These are phyloP conservation scores for Ramichloridium luteum DNA, from an alignment of 2,329 filamentous ascomycete genomes.

Conservation along the genomic window DNA sequence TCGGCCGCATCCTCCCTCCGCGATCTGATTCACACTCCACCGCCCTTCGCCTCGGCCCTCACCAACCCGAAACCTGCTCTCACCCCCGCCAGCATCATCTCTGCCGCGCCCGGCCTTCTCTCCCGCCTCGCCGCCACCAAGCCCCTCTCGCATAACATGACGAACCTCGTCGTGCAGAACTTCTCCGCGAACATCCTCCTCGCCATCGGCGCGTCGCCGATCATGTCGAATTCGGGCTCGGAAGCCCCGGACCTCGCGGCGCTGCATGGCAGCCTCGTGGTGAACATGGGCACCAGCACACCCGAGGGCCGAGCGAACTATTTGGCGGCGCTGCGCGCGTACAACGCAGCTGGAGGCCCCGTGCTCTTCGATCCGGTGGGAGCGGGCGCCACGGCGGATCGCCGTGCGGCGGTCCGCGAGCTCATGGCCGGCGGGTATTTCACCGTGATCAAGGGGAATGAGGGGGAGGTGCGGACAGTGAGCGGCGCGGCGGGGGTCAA, in stretches of 20 bases:
- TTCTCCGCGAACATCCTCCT: conserved; percentile 86
- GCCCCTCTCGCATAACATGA: conserved; percentile 90
- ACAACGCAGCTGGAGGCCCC: conserved; percentile 64
- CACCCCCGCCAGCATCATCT: conserved; percentile 18
- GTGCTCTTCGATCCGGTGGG: conserved; percentile 85
- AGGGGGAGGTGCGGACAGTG: conserved; percentile 70
- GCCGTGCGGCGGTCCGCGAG: conserved; percentile 56
- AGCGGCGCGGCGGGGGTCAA: conserved; percentile 42
- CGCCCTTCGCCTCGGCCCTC: conserved; percentile 22
- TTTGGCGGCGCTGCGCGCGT: conserved; percentile 60
- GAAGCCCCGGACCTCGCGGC: conserved; percentile 72
- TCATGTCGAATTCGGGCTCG: conserved; percentile 80
- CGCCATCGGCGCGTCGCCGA: conserved; percentile 73
- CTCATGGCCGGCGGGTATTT: conserved; percentile 67
- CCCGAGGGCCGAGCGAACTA: conserved; percentile 62
- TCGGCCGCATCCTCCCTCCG: conserved; percentile 49
- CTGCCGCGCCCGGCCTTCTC: conserved; percentile 31
- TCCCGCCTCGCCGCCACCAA: conserved; percentile 47
- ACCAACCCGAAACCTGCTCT: conserved; percentile 19
- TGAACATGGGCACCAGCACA: conserved; percentile 92
- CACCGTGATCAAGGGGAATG: conserved; percentile 87
- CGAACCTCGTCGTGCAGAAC: conserved; percentile 90
- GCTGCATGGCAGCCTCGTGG: conserved; percentile 65
- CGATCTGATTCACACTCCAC: conserved; percentile 39
- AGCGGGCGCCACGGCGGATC: conserved; percentile 66